Percentiles rank a stretch among this genome's conserved stretches.
These are phyloP conservation scores for Olyra latifolia DNA, from an alignment of 176 grass and related monocot species.

Conservation along the genomic window DNA sequence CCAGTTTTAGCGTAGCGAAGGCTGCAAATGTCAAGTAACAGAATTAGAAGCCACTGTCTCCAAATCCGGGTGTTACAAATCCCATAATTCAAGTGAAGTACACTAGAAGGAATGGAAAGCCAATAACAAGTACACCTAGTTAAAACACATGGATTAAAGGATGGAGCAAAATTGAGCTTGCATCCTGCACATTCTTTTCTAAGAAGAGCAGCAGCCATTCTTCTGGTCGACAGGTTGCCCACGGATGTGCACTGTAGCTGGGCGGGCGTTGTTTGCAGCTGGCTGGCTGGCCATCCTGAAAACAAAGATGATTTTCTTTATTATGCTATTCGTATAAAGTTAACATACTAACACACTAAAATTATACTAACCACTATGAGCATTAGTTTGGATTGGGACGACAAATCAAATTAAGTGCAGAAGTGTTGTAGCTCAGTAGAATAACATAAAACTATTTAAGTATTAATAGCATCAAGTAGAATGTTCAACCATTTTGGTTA, in stretches of 20 bases:
- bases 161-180: background rate
- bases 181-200: background rate
- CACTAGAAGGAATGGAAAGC: slow-evolving; percentile 20
- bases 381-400: background rate
- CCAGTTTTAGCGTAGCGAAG: too few relatives aligned
- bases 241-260: slow-evolving; percentile 62
- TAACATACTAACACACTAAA: background rate
- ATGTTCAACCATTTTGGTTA: background rate
- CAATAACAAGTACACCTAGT: background rate
- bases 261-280: slow-evolving; percentile 40
- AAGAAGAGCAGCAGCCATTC: slow-evolving; percentile 71
- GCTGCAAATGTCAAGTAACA: slow-evolving; percentile 11
- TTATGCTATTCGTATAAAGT: background rate
- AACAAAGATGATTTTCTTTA: background rate
- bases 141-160: slow-evolving; percentile 19
- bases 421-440: background rate
- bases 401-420: background rate
- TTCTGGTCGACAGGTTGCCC: slow-evolving; percentile 73
- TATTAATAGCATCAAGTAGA: background rate
- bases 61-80: slow-evolving; percentile 8
- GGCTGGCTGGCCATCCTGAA: slow-evolving; percentile 87
- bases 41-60: slow-evolving; percentile 18
- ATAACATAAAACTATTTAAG: background rate
- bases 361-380: background rate
- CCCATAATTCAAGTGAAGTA: background rate